phyloP scores from a whole-genome alignment of 208 protist species.

The Ichthyophonus hoferi region DNA sequence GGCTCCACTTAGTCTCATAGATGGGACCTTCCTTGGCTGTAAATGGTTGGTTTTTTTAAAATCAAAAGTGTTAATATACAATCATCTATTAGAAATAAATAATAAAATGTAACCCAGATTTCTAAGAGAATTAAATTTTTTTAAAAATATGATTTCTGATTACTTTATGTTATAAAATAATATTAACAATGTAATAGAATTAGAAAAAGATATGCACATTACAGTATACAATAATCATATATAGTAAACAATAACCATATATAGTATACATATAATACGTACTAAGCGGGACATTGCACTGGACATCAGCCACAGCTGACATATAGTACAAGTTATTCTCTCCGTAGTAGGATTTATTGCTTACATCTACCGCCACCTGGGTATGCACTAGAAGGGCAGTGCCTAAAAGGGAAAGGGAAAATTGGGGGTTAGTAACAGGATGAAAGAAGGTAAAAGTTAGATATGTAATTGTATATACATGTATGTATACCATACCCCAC shows the following conservation, averaged over 20 bases:
- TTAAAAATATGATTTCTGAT: too few relatives aligned
- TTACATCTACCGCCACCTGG: constrained; percentile 44
- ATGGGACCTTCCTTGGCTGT: constrained; percentile 46
- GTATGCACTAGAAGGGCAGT: constrained; percentile 38
- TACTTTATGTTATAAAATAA: too few relatives aligned
- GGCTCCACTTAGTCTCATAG: constrained; percentile 39
- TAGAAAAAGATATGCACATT: too few relatives aligned
- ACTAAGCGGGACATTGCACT: constrained; percentile 29
- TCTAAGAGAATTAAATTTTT: too few relatives aligned
- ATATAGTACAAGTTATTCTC: constrained; percentile 49
- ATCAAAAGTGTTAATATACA: background rate
- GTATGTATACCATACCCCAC: too few relatives aligned
- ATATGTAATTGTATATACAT: background rate
- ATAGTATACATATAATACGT: too few relatives aligned
- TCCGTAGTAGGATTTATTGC: constrained; percentile 49
- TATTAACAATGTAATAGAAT: too few relatives aligned
- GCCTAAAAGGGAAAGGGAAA: background rate
- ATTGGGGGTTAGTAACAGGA: background rate
- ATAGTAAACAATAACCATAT: too few relatives aligned
- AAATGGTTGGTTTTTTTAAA: background rate
- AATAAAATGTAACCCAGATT: too few relatives aligned
- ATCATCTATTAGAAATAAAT: too few relatives aligned
- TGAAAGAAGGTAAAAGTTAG: background rate
- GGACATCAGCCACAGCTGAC: background rate
- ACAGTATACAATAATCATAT: too few relatives aligned